Evolutionary conservation across 495 filamentous ascomycete species (phyloP).

Genomic region (Aspergillus cristatus): DNA sequence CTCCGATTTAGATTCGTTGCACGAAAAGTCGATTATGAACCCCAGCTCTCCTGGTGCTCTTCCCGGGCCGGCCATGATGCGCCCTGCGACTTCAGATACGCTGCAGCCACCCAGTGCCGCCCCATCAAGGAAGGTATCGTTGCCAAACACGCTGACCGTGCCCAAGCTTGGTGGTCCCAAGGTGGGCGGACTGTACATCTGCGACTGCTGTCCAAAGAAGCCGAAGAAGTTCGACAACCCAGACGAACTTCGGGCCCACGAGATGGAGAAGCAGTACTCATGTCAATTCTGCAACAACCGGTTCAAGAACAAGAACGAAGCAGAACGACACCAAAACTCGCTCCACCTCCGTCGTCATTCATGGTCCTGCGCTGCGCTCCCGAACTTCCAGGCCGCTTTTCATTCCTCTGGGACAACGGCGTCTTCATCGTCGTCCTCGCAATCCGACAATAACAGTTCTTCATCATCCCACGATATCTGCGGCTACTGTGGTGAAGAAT

Average conservation of each 20-base stretch:
- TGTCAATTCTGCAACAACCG: conserved; percentile 88
- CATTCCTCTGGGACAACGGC: conserved; percentile 31
- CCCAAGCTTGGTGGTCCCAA: conserved; percentile 25
- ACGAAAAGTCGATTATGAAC: conserved; percentile 42
- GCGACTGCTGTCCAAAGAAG: conserved; percentile 97
- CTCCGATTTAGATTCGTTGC: conserved; percentile 40
- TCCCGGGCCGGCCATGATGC: conserved; percentile 14
- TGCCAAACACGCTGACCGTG: conserved; percentile 19
- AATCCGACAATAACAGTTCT: conserved; percentile 25
- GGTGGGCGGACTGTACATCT: conserved; percentile 56
- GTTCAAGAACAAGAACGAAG: conserved; percentile 99
- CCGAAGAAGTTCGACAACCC: conserved; percentile 91
- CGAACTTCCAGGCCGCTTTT: conserved; percentile 68
- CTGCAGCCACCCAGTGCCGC: conserved; percentile 24
- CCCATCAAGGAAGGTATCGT: conserved; percentile 34
- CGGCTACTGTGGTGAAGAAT: conserved; percentile 94
- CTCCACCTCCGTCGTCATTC: conserved; percentile 92
- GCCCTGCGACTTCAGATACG: conserved; percentile 10
- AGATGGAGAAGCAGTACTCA: conserved; percentile 91
- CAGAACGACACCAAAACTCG: conserved; percentile 94
- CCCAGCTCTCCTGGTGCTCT: conserved; percentile 48
- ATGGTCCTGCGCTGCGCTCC: conserved; percentile 92
- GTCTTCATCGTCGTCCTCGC: conserved; percentile 39
- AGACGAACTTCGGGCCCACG: conserved; percentile 81
- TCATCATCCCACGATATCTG: conserved; percentile 61